Evolutionary conservation across 371 early-diverging fungal species (phyloP).

Genomic region (Mucor mucedo): DNA sequence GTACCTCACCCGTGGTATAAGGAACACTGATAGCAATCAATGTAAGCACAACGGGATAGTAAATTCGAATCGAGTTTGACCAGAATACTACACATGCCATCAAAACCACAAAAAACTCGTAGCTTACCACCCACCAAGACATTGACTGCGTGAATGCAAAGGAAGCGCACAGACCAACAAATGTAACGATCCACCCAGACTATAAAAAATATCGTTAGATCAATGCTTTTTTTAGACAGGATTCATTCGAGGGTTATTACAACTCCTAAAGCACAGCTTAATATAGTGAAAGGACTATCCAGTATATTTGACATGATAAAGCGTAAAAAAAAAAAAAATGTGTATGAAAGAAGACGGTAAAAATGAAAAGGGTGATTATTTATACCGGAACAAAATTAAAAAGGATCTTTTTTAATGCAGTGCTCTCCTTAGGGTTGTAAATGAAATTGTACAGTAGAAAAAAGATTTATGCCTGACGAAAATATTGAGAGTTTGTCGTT

Average conservation of each 20-base stretch:
- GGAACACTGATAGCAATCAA: slow-evolving; percentile 42
- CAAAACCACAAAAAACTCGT: slow-evolving; percentile 30
- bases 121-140: slow-evolving; percentile 47
- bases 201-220: slow-evolving; percentile 11
- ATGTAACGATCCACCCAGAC: slow-evolving; percentile 49
- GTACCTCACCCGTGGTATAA: slow-evolving; percentile 37
- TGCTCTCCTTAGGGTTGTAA: slow-evolving; percentile 11
- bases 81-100: slow-evolving; percentile 32
- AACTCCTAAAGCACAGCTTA: slow-evolving; percentile 20
- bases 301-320: slow-evolving; percentile 10
- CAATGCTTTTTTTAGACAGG: background rate
- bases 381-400: background rate
- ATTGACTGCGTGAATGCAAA: slow-evolving; percentile 16
- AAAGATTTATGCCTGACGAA: background rate
- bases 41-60: slow-evolving; percentile 38
- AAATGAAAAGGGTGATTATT: slow-evolving; percentile 6
- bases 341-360: background rate
- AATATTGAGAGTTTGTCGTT: background rate
- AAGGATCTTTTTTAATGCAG: background rate
- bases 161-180: slow-evolving; percentile 45
- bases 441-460: slow-evolving; percentile 10
- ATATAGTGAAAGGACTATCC: slow-evolving; percentile 17
- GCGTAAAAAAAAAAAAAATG: slow-evolving; percentile 2
- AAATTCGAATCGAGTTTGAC: slow-evolving; percentile 25
- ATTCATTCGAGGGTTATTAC: slow-evolving; percentile 11